Conservation (phyloP, 768 basidiomycete genomes). For the Mycena venus region DNA sequence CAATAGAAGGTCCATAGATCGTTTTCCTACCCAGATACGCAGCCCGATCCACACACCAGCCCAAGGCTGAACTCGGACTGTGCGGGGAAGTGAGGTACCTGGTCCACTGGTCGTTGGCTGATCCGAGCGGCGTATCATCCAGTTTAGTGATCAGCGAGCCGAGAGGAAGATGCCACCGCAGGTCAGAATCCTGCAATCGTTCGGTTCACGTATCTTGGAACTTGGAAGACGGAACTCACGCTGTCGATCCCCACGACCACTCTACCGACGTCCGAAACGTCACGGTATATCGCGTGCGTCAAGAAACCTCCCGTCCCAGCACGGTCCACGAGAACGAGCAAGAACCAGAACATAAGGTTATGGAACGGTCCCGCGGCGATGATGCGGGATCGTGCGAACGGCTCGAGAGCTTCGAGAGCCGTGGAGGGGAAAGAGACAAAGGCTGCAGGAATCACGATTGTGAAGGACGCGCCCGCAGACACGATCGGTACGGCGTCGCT, state of each 20-base stretch:
- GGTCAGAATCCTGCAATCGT: conserved; percentile 67
- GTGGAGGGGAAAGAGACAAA: conserved; percentile 73
- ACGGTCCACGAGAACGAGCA: conserved; percentile 56
- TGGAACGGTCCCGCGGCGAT: conserved; percentile 84
- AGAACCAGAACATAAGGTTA: conserved; percentile 73
- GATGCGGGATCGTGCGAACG: conserved; percentile 67
- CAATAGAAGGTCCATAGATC: not conserved
- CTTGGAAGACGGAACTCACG: conserved; percentile 47
- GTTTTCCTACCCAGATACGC: conserved; percentile 45
- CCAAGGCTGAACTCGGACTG: conserved; percentile 42
- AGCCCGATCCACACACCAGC: conserved; percentile 71
- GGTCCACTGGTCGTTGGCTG: conserved; percentile 59
- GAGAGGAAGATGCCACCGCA: conserved; percentile 65
- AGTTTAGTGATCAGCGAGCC: conserved; percentile 74
- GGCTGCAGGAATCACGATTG: conserved; percentile 77
- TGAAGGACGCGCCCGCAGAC: conserved; percentile 72
- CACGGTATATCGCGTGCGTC: conserved; percentile 62
- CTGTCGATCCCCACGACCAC: conserved; percentile 67
- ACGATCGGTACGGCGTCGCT: conserved; percentile 78
- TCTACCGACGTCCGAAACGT: conserved; percentile 65
- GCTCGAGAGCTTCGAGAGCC: conserved; percentile 53
- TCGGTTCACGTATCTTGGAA: not conserved
- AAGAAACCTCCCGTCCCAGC: conserved; percentile 46
- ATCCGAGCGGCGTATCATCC: conserved; percentile 69
- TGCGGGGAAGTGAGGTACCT: conserved; percentile 51